Evolutionary conservation across 2,329 filamentous ascomycete species (phyloP), one percentile per base, ranked within the genome.

Genomic region (Furcasterigmium furcatum): DNA sequence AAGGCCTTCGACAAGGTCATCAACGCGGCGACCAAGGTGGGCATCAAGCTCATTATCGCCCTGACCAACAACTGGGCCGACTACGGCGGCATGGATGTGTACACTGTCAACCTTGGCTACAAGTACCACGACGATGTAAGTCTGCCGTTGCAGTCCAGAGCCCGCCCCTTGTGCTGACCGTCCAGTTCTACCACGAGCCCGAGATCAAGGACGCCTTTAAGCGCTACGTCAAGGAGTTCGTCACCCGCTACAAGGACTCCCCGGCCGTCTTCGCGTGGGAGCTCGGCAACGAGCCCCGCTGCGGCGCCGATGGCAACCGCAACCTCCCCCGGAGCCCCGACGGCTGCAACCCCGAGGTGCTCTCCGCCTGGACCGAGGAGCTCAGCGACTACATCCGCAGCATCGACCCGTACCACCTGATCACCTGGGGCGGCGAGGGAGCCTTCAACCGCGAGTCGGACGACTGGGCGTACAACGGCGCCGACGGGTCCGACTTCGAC

Each of bases 221-320:
- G 53, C 71, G 67, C 40, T 88, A 87, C 57, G 74, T 87, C 56
- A 67, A 75, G 41, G 67, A 70, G 1, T 71, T 87, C 7, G 74
- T 87, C 2, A 75, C 64, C n/a, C 70, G 83, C 10, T 87, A 85
- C 64, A 74, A 68, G 38, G 66, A 71, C 49, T 84, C 79, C 0
- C 64, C 76, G 0, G 74, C 83, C 0, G 73, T 87, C 38, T 79
- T 87, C 52, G 80, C 81, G 0, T 87, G 84, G 84, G 83, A 87
- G 55, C 67, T 87, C 2, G 78, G 71, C 46, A 87, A 87, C 52
- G 84, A 87, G 49, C 71, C 71, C 19, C 71, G 72, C 47, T 76
- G 73, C 57, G 71, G 70, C 21, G 73, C 66, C 19, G 71, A 76
- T 42, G 61, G 56, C 8, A 54, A 53, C 8, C 71, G 72, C 46